phyloP scores from a whole-genome alignment of 192 early-diverging fungal genomes.

The Backusella mclennaniae region DNA sequence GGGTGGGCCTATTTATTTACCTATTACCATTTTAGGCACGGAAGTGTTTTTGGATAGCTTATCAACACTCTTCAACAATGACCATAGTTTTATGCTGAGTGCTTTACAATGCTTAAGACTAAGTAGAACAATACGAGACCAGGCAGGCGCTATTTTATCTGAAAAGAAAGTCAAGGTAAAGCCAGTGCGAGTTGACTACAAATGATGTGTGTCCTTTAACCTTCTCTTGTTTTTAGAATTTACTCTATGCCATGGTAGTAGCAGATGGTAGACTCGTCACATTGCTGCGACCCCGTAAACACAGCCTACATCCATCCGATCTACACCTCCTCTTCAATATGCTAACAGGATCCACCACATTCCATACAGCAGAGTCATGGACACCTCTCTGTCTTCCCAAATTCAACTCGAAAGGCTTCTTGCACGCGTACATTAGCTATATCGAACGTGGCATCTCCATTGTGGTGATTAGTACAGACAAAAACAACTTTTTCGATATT shows the following conservation, averaged over 20 bases:
- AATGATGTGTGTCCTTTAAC: neutral
- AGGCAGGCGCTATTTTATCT: conserved; percentile 61
- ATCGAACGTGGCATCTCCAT: conserved; percentile 71
- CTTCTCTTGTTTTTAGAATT: conserved; percentile 28
- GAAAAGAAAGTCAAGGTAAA: conserved; percentile 55
- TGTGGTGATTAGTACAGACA: conserved; percentile 72
- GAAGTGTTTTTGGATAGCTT: conserved; percentile 82
- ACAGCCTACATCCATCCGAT: conserved; percentile 83
- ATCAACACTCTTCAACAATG: conserved; percentile 63
- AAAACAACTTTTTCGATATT: conserved; percentile 83
- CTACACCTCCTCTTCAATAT: conserved; percentile 82
- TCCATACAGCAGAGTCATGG: conserved; percentile 86
- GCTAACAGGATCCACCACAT: conserved; percentile 69
- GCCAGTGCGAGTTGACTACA: too few relatives aligned
- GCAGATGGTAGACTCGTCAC: conserved; percentile 77
- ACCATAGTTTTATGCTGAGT: conserved; percentile 73
- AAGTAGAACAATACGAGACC: conserved; percentile 62
- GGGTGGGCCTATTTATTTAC: neutral
- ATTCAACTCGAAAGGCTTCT: conserved; percentile 84
- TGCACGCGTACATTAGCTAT: conserved; percentile 87
- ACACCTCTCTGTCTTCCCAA: conserved; percentile 92
- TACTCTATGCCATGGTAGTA: conserved; percentile 80
- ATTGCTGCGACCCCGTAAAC: conserved; percentile 67
- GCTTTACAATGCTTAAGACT: conserved; percentile 77
- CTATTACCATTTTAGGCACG: conserved; percentile 48